Percentiles rank a stretch among this genome's conserved stretches.
Evolutionary conservation across 495 filamentous ascomycete genomes (phyloP).

Genomic region (Penicillium canescens): DNA sequence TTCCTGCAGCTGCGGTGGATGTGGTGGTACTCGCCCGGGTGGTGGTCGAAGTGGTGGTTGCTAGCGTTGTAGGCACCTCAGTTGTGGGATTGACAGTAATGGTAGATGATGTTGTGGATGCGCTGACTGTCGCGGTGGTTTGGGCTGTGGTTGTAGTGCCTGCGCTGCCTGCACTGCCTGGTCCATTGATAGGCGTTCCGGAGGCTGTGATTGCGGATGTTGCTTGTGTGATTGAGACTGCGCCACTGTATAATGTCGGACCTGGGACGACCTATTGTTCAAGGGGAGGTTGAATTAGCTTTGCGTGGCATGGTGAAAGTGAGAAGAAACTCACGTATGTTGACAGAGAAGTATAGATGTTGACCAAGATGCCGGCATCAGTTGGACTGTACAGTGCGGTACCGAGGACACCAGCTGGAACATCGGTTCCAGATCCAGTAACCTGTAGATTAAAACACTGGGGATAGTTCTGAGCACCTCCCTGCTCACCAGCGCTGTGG

Average conservation of each 20-base stretch:
- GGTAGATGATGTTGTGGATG: conserved; percentile 1
- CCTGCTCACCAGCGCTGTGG: conserved; percentile 53
- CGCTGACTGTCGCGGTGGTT: conserved; percentile 2
- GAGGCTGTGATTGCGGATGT: conserved; percentile 26
- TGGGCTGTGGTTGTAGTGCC: conserved; percentile 7
- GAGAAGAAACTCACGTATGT: conserved; percentile 30
- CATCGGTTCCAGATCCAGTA: conserved; percentile 58
- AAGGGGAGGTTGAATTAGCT: not conserved
- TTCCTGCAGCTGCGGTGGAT: conserved; percentile 4
- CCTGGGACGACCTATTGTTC: conserved; percentile 41
- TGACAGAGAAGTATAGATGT: conserved; percentile 54
- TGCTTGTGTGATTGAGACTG: conserved; percentile 23
- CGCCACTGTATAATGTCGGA: conserved; percentile 38
- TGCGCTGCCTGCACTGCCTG: conserved; percentile 3
- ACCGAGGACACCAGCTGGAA: conserved; percentile 56
- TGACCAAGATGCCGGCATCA: conserved; percentile 62
- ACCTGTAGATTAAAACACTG: conserved; percentile 75
- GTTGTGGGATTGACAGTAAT: not conserved
- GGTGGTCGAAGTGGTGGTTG: not conserved
- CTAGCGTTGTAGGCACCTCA: not conserved
- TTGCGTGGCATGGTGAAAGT: not conserved
- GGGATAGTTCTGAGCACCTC: conserved; percentile 75
- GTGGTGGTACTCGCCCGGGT: conserved; percentile 5
- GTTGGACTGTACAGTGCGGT: conserved; percentile 58
- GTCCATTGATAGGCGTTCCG: conserved; percentile 21